Base-by-base conservation (phyloP, 148 eudicot genomes). In the Rhododendron ovatum region DNA sequence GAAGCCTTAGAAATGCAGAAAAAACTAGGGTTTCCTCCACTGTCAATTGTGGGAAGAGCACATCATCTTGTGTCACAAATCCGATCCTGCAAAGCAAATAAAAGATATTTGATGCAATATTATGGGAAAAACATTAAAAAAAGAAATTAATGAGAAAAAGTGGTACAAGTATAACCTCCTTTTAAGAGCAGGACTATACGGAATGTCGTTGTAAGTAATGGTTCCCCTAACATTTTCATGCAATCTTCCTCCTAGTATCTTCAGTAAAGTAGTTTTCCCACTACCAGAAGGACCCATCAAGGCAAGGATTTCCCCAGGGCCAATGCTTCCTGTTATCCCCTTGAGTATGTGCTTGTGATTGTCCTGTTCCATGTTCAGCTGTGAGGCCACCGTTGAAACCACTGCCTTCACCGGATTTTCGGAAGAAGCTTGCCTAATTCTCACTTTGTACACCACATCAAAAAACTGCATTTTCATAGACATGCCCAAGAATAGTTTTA, bases 281-380 rank as follows among this genome's bases (percentile, higher is more conserved):
- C 99, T 97, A 3, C 99, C 99, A 67, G 99, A 97, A 89, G 99
- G 99, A 88, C 99, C 99, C 99, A 97, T 97, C 83, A 97, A 87
- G 47, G 99, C 98, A 35, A 97, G 89, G 15, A 92, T 92, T 90
- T 95, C 98, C 43, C 98, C 98, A 1, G 98, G 98, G 88, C 96
- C 93, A 67, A 95, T 87, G 79, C 98, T 97, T 90, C 98, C 99
- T 50, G 98, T 97, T 78, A 97, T 91, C 43, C 99, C 99, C 84
- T 89, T 95, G 87, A 97, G 47, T 81, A 97, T 94, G 57, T 95
- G 93, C 89, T 95, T 97, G 87, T 94, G 90, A 45, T 93, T 86
- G 57, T 87, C 95, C 26, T 91, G 87, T 30, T 94, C 95, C 35
- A 86, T 87, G 84, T 90, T 88, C 63, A 90, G 86, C 82, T 93